phyloP scores from a whole-genome alignment of 108 stramenopile genomes.

The Skeletonema grethae region DNA sequence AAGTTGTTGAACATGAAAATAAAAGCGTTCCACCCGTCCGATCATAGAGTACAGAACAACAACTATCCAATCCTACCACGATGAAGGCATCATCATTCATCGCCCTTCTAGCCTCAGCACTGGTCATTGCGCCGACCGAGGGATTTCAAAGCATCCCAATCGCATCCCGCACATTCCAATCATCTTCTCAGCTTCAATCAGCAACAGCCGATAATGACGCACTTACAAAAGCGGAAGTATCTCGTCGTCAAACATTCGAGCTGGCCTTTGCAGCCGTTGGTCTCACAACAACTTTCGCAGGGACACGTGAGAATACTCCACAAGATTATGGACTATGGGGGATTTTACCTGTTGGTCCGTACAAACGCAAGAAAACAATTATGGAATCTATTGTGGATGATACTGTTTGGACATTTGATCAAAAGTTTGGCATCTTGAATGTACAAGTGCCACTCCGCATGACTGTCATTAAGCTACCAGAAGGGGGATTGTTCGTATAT shows the following conservation, averaged over 20 bases:
- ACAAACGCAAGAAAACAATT: slow-evolving; percentile 88
- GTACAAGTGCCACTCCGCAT: slow-evolving; percentile 93
- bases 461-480: slow-evolving; percentile 77
- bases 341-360: slow-evolving; percentile 87
- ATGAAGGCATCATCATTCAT: no score
- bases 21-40: no score
- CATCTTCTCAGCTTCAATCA: not conserved
- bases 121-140: no score
- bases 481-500: slow-evolving; percentile 87
- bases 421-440: slow-evolving; percentile 93
- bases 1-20: no score
- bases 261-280: slow-evolving; percentile 63
- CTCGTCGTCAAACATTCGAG: slow-evolving; percentile 64
- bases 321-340: slow-evolving; percentile 90
- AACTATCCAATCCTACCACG: no score
- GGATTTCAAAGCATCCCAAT: no score
- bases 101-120: no score
- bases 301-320: slow-evolving; percentile 68
- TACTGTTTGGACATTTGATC: slow-evolving; percentile 92
- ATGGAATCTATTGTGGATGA: slow-evolving; percentile 75
- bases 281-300: slow-evolving; percentile 63
- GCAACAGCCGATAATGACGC: not conserved
- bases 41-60: no score
- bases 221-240: slow-evolving; percentile 17
- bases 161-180: no score